Evolutionary conservation across 352 stramenopile genomes (phyloP).

Genomic region (Bremia lactucae): DNA sequence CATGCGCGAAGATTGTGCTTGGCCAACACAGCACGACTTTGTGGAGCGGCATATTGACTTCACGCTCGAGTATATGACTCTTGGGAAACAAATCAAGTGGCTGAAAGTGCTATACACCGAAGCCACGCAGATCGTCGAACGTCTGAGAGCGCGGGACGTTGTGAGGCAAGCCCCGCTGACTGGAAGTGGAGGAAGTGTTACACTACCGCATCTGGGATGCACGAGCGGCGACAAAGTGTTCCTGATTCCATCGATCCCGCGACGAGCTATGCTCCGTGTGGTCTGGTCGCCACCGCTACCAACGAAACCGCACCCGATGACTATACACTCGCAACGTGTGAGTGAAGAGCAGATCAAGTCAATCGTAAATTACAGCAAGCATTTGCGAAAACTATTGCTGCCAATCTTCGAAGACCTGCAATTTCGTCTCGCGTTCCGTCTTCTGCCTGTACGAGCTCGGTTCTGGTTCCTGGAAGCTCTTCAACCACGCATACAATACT

Average conservation of each 20-base stretch:
- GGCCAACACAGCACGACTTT: not conserved
- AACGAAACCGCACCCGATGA: not conserved
- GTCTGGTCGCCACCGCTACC: not conserved
- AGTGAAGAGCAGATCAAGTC: not conserved
- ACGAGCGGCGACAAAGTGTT: not conserved
- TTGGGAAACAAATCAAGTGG: not conserved
- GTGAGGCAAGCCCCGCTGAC: too few relatives aligned
- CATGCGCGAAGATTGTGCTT: not conserved
- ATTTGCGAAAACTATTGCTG: constrained; percentile 1
- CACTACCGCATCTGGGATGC: not conserved
- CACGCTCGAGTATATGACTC: not conserved
- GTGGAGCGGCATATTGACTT: not conserved
- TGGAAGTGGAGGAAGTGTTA: not conserved
- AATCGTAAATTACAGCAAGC: not conserved
- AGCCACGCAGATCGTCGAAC: not conserved
- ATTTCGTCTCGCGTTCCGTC: constrained; percentile 1
- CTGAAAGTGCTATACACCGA: not conserved
- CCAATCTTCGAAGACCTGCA: constrained; percentile 4
- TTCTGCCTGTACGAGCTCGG: constrained; percentile 2
- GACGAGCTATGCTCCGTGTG: not conserved
- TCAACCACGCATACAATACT: not conserved
- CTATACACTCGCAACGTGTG: not conserved
- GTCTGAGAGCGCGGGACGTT: not conserved
- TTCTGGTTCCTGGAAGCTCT: constrained; percentile 3
- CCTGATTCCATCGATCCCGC: not conserved